A percentile compares a stretch with the other conserved stretches of the same genome.
Evolutionary conservation across 805 yeast species (phyloP).

Genomic region (Metschnikowia bowlesiae): DNA sequence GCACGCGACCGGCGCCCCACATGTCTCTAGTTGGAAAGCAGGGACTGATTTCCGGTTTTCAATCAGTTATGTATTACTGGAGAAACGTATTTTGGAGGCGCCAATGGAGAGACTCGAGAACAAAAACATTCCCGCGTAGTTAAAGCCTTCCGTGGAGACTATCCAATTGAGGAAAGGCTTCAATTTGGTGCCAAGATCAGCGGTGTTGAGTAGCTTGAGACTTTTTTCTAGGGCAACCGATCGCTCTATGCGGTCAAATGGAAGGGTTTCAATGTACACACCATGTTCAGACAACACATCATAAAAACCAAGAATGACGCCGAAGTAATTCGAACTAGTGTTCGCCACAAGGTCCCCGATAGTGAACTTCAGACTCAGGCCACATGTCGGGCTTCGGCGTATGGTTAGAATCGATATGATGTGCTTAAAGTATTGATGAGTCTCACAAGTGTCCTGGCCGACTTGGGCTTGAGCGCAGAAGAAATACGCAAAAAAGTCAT

Average conservation of each 20-base stretch:
- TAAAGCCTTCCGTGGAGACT: constrained; percentile 12
- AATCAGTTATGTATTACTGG: neutral
- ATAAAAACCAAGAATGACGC: constrained; percentile 4
- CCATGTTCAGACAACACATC: neutral
- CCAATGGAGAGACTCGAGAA: constrained; percentile 3
- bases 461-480: constrained; percentile 3
- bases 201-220: neutral
- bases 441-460: neutral
- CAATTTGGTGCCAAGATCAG: constrained; percentile 1
- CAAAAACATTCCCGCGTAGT: constrained; percentile 8
- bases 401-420: neutral
- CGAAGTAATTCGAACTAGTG: constrained; percentile 8
- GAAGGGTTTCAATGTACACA: constrained; percentile 2
- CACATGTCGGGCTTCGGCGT: neutral
- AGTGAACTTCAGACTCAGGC: neutral
- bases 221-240: constrained; percentile 5
- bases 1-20: too few species aligned
- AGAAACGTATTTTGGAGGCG: neutral
- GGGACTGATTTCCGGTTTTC: too few species aligned
- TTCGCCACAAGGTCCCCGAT: constrained; percentile 7
- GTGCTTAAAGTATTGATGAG: neutral
- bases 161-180: constrained; percentile 8
- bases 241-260: constrained; percentile 8
- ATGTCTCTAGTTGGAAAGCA: too few species aligned
- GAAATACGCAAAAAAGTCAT: constrained; percentile 12